A percentile compares a stretch with the other conserved stretches of the same genome.
Evolutionary conservation across 2,329 filamentous ascomycete genomes (phyloP).

Genomic region (Lachnellula arida): DNA sequence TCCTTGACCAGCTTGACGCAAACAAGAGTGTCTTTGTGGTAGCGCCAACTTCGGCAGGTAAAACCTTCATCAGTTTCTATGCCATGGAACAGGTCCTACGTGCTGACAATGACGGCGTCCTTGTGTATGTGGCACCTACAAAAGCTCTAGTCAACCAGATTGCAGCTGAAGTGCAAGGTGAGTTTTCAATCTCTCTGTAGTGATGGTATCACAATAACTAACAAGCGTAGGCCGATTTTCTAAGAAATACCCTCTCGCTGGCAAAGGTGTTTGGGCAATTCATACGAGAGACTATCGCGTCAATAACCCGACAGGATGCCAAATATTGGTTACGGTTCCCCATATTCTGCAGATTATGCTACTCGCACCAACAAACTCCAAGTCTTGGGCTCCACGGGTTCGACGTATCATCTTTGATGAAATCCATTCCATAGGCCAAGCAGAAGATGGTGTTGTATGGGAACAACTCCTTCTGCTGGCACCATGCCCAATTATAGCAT

Average conservation of each 20-base stretch:
- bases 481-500: constrained; percentile 71
- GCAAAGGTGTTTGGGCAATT: constrained; percentile 72
- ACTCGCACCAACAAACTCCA: constrained; percentile 59
- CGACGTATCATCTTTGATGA: constrained; percentile 80
- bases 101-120: constrained; percentile 61
- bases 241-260: constrained; percentile 53
- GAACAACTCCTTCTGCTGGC: constrained; percentile 71
- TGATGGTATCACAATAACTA: constrained; percentile 1
- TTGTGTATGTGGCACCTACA: constrained; percentile 77
- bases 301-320: constrained; percentile 68
- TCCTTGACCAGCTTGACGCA: constrained; percentile 68
- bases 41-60: constrained; percentile 73
- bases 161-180: constrained; percentile 68
- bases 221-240: constrained; percentile 49
- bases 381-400: constrained; percentile 61
- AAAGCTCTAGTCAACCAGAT: constrained; percentile 83
- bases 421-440: constrained; percentile 73
- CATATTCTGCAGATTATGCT: constrained; percentile 78
- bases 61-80: constrained; percentile 82
- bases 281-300: constrained; percentile 71
- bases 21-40: constrained; percentile 69
- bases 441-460: constrained; percentile 72
- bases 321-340: constrained; percentile 72
- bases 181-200: not conserved
- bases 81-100: constrained; percentile 74